A percentile compares a stretch with the other conserved stretches of the same genome.
Evolutionary conservation across 306 rosid genomes (phyloP).

Genomic region (Vigna nakashimae): DNA sequence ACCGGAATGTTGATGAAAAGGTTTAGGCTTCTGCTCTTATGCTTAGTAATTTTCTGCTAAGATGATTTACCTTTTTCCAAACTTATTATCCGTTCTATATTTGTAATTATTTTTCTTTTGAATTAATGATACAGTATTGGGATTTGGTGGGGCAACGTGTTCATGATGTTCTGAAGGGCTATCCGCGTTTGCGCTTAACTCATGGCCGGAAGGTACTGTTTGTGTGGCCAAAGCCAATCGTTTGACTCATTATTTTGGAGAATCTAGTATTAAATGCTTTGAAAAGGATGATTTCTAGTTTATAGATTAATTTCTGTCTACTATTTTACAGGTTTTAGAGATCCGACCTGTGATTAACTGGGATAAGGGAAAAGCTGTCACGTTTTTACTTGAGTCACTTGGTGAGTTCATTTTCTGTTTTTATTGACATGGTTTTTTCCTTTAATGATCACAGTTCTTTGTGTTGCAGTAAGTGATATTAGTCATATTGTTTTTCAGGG

Average conservation of each 20-base stretch:
- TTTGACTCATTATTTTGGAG: not conserved
- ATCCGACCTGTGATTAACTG: conserved; percentile 90
- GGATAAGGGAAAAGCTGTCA: conserved; percentile 98
- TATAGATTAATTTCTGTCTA: conserved; percentile 8
- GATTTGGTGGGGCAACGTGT: conserved; percentile 69
- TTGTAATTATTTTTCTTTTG: conserved; percentile 23
- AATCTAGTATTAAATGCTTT: not conserved
- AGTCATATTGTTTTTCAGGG: conserved; percentile 56
- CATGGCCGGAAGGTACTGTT: conserved; percentile 89
- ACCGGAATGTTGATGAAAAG: conserved; percentile 92
- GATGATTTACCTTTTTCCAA: not conserved
- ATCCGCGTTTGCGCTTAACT: conserved; percentile 76
- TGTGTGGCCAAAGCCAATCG: conserved; percentile 28
- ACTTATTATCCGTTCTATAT: not conserved
- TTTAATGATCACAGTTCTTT: conserved; percentile 15
- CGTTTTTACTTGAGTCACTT: conserved; percentile 91
- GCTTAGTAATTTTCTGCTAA: conserved; percentile 9
- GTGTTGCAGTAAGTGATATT: conserved; percentile 44
- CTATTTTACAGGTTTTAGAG: conserved; percentile 80
- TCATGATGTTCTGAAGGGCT: conserved; percentile 63
- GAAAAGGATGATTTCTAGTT: not conserved
- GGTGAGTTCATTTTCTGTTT: conserved; percentile 60
- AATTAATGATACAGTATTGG: conserved; percentile 67
- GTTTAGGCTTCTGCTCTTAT: conserved; percentile 48
- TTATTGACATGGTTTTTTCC: not conserved